Conservation (phyloP, 768 basidiomycete species). For the Polyporus arcularius region DNA sequence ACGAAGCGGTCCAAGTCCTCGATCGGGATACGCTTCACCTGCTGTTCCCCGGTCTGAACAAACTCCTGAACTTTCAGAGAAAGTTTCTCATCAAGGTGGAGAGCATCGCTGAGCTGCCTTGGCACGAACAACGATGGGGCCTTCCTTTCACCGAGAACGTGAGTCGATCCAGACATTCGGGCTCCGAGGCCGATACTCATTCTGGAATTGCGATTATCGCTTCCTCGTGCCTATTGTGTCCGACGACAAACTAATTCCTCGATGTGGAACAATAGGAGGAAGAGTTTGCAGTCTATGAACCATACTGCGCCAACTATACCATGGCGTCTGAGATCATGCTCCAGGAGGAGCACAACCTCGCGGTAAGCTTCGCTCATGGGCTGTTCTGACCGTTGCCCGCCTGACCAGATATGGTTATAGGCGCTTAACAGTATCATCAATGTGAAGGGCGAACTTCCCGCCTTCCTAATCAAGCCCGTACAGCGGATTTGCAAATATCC, state of each 20-base stretch:
- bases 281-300: constrained; percentile 94
- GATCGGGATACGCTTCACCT: constrained; percentile 95
- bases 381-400: constrained; percentile 23
- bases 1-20: constrained; percentile 79
- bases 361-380: constrained; percentile 46
- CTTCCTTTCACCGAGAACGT: constrained; percentile 81
- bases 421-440: constrained; percentile 83
- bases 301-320: constrained; percentile 81
- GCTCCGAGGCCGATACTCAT: constrained; percentile 33
- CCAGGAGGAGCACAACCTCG: constrained; percentile 82
- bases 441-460: constrained; percentile 88
- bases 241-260: constrained; percentile 33
- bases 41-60: constrained; percentile 93
- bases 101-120: constrained; percentile 77
- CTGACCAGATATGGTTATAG: constrained; percentile 39
- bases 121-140: constrained; percentile 89
- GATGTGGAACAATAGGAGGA: constrained; percentile 77
- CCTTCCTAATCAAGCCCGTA: constrained; percentile 97
- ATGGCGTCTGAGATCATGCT: constrained; percentile 27
- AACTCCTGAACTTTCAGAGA: constrained; percentile 94
- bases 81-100: constrained; percentile 91
- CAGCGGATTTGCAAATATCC: constrained; percentile 99
- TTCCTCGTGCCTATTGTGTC: constrained; percentile 26
- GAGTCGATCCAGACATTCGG: constrained; percentile 40
- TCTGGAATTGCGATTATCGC: constrained; percentile 46